Base-by-base conservation (phyloP, 441 rosid species). In the Gossypium gossypioides region DNA sequence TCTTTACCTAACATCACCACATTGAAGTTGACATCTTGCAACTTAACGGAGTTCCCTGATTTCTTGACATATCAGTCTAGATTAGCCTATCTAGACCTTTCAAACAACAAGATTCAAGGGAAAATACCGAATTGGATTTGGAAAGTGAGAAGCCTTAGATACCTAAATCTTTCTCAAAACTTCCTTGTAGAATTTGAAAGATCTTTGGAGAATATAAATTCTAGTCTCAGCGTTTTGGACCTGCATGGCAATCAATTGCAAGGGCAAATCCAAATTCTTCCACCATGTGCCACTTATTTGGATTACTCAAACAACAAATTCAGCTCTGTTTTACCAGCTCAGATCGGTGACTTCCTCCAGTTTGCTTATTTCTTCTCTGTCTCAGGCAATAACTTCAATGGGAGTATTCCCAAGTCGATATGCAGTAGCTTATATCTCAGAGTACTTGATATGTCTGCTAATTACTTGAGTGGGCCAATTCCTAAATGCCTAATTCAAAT, bases 51-150 rank as follows among this genome's bases (percentile, higher is more conserved):
- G 1, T 51, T 85, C 9, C 96, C 92, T 0, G 18, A 69, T 12
- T 1, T 83, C 21, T 48, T 88, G 1, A 3, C 0, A 2, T 9
- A 0, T 13, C 86, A 77, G 13, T 27, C 21, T 2, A 54, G 0
- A 2, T 9, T 87, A 6, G 0, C 0, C 21, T 0, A 0, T 54
- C 57, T 86, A 18, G 86, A 84, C 64, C 83, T 87, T 76, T 87
- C 91, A 2, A 1, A 22, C 21, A 89, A 87, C 74, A 25, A 50
- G 0, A 85, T 87, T 56, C 18, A 2, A 54, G 87, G 86, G 3
- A 5, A 16, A 15, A 64, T 85, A 6, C 96, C 91, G 0, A 0
- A 4, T 6, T 90, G 93, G 96, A 62, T 90, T 21, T 84, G 87
- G 84, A 3, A 6, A 24, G 16, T 79, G 6, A 48, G 68, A 0